phyloP scores from a whole-genome alignment of 2,329 filamentous ascomycete species.

The Tympanopsis confertula region DNA sequence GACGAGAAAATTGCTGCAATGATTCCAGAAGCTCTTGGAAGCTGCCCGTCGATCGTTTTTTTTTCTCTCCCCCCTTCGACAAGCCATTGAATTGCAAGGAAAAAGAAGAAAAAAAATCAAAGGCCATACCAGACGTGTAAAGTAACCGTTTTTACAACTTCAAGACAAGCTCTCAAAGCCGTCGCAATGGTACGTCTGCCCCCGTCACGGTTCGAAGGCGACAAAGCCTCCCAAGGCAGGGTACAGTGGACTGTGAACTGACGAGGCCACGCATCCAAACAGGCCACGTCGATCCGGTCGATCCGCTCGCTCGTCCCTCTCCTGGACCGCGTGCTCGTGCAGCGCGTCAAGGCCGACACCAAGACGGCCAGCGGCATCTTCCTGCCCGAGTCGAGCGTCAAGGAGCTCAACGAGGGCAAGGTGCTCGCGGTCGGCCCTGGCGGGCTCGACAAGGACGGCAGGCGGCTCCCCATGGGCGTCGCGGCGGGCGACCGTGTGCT shows the following conservation, averaged over 20 bases:
- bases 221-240: no score
- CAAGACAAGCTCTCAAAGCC: conserved; percentile 28
- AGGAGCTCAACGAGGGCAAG: conserved; percentile 96
- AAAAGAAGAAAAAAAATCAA: background rate
- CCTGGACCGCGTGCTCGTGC: conserved; percentile 93
- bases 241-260: no score
- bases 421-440: conserved; percentile 92
- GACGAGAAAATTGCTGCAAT: no score
- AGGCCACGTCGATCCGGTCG: conserved; percentile 74
- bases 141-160: conserved; percentile 12
- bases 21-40: conserved; percentile 13
- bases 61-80: background rate
- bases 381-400: conserved; percentile 90
- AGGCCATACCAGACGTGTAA: conserved; percentile 1
- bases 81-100: background rate
- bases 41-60: background rate
- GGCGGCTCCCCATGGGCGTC: conserved; percentile 77
- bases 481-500: conserved; percentile 78
- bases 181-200: no score
- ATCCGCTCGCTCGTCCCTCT: conserved; percentile 92
- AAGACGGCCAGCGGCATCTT: conserved; percentile 97
- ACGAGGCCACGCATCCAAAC: no score
- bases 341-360: conserved; percentile 92
- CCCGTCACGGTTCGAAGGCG: no score
- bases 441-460: conserved; percentile 74